Percentiles rank a stretch among this genome's conserved stretches.
phyloP scores from a whole-genome alignment of 2,329 filamentous ascomycete genomes.

The Fusarium humuli region DNA sequence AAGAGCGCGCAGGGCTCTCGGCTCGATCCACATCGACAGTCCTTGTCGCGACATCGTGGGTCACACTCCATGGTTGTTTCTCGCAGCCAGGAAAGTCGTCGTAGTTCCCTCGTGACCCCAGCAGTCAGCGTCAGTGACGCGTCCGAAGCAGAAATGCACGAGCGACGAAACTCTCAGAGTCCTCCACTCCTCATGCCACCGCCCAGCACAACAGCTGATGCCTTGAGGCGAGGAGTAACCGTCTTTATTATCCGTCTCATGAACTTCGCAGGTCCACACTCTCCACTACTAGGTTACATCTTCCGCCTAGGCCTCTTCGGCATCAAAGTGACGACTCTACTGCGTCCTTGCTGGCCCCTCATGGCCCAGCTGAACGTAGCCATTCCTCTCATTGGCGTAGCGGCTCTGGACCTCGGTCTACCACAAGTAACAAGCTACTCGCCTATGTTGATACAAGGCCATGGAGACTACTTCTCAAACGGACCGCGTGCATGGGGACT shows the following conservation, averaged over 20 bases:
- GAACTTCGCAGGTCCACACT: constrained; percentile 42
- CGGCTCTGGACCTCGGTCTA: constrained; percentile 72
- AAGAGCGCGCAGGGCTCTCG: constrained; percentile 18
- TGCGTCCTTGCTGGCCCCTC: constrained; percentile 77
- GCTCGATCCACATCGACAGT: constrained; percentile 24
- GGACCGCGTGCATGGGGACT: constrained; percentile 47
- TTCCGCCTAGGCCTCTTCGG: constrained; percentile 72
- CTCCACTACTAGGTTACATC: constrained; percentile 50
- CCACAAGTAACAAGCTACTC: constrained; percentile 41
- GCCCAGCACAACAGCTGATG: constrained; percentile 53
- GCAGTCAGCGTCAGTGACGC: constrained; percentile 26
- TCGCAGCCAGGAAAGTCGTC: constrained; percentile 55
- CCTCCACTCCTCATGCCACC: constrained; percentile 64
- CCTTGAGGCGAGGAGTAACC: constrained; percentile 50
- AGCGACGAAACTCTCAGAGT: constrained; percentile 35
- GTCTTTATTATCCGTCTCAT: constrained; percentile 52
- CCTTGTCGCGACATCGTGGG: constrained; percentile 32
- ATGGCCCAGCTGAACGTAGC: constrained; percentile 72
- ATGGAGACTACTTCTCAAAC: constrained; percentile 29
- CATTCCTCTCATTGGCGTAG: constrained; percentile 75
- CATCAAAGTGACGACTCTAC: constrained; percentile 74
- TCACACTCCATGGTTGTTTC: constrained; percentile 55
- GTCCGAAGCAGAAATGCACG: constrained; percentile 29
- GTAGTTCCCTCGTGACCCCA: constrained; percentile 31
- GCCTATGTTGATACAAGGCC: constrained; percentile 16